Conservation (phyloP, 257 asterid genomes). For the Capsicum rhomboideum region DNA sequence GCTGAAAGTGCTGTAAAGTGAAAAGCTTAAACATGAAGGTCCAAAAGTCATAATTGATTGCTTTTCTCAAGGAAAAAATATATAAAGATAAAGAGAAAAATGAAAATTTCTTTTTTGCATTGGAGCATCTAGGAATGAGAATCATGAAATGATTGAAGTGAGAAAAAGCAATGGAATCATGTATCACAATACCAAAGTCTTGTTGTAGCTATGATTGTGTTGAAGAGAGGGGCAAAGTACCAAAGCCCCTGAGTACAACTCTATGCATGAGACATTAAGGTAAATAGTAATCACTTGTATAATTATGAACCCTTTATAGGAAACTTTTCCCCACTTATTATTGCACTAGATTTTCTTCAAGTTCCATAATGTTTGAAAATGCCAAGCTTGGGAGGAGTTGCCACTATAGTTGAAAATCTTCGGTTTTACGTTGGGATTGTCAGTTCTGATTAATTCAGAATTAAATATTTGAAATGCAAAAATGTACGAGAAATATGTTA, state of each 20-base stretch:
- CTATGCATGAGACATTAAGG: not conserved
- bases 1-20: constrained; percentile 1
- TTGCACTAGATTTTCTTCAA: not conserved
- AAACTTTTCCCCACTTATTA: not conserved
- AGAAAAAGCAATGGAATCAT: not conserved
- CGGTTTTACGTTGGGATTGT: not conserved
- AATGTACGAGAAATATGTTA: not conserved
- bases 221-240: not conserved
- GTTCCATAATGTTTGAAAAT: not conserved
- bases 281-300: not conserved
- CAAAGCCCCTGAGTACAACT: not conserved
- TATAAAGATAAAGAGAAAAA: not conserved
- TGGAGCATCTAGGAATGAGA: not conserved
- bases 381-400: not conserved
- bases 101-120: not conserved
- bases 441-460: not conserved
- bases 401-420: not conserved
- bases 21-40: not conserved
- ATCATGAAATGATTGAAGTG: constrained; percentile 1
- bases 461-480: not conserved
- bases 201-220: not conserved
- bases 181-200: not conserved
- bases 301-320: not conserved
- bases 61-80: not conserved
- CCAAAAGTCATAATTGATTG: constrained; percentile 2